Percentiles rank a stretch among this genome's conserved stretches.
These are phyloP conservation scores for Fusarium sp. DNA, from an alignment of 2,329 filamentous ascomycete genomes.

Conservation along the genomic window DNA sequence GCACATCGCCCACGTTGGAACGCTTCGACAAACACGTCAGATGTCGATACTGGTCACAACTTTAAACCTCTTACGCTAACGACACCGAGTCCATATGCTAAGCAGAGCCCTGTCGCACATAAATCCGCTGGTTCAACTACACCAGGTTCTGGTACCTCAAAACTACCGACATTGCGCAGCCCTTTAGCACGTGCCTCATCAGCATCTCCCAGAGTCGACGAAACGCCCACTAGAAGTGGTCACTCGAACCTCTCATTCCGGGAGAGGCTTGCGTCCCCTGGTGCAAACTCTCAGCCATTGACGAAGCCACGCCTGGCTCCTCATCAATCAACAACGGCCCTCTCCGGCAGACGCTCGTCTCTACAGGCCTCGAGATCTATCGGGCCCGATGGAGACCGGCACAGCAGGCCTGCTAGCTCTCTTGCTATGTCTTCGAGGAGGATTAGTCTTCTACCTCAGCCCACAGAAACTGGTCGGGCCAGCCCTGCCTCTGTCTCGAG, in stretches of 20 bases:
- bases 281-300: constrained; percentile 60
- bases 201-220: constrained; percentile 60
- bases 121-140: constrained; percentile 59
- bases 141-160: constrained; percentile 57
- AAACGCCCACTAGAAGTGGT: constrained; percentile 59
- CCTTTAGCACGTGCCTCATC: constrained; percentile 60
- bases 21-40: constrained; percentile 70
- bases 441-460: constrained; percentile 65
- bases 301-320: constrained; percentile 58
- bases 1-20: constrained; percentile 80
- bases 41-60: constrained; percentile 75
- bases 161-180: constrained; percentile 62
- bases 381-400: constrained; percentile 45
- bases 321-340: constrained; percentile 58
- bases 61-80: constrained; percentile 72
- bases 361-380: constrained; percentile 61
- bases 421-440: constrained; percentile 62
- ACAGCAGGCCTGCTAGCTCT: constrained; percentile 67
- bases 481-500: constrained; percentile 62
- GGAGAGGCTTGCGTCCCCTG: constrained; percentile 63
- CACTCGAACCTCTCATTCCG: constrained; percentile 64
- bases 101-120: constrained; percentile 55
- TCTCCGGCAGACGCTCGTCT: constrained; percentile 64
- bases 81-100: constrained; percentile 69
- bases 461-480: constrained; percentile 58